These are phyloP conservation scores for Candida bentonensis DNA, from an alignment of 805 yeast genomes.

Conservation along the genomic window DNA sequence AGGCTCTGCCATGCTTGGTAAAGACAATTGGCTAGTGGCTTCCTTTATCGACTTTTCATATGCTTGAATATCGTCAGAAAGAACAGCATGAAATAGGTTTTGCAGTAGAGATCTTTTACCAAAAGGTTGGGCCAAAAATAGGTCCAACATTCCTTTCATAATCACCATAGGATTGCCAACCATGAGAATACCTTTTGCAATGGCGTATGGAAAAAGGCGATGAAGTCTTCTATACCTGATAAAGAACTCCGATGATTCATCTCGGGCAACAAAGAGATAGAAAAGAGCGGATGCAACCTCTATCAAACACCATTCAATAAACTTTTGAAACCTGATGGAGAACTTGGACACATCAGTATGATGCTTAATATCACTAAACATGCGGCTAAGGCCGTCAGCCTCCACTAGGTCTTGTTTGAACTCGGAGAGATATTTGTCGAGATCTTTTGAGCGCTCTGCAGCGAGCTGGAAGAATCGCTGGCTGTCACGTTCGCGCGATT, in stretches of 20 bases:
- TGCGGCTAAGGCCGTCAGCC: slow-evolving; percentile 39
- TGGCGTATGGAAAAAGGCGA: slow-evolving; percentile 60
- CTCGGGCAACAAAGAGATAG: slow-evolving; percentile 67
- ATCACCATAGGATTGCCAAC: slow-evolving; percentile 81
- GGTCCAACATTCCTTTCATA: slow-evolving; percentile 63
- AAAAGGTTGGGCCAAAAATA: slow-evolving; percentile 69
- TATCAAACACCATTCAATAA: slow-evolving; percentile 70
- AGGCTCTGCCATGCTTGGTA: slow-evolving; percentile 12
- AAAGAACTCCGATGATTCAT: slow-evolving; percentile 63
- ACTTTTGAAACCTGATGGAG: slow-evolving; percentile 51
- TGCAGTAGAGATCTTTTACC: slow-evolving; percentile 59
- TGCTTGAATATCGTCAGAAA: slow-evolving; percentile 60
- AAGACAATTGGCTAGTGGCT: slow-evolving; percentile 27
- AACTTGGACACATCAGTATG: slow-evolving; percentile 39
- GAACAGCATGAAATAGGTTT: slow-evolving; percentile 52
- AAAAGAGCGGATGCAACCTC: slow-evolving; percentile 77
- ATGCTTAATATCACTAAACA: slow-evolving; percentile 54
- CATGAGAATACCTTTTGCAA: slow-evolving; percentile 62
- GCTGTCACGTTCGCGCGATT: slow-evolving; percentile 46
- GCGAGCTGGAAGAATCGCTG: slow-evolving; percentile 61
- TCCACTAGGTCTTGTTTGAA: slow-evolving; percentile 42
- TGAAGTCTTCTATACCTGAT: slow-evolving; percentile 61
- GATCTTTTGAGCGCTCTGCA: slow-evolving; percentile 36
- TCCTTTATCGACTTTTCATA: slow-evolving; percentile 40
- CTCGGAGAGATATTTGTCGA: slow-evolving; percentile 43